A percentile compares a stretch with the other conserved stretches of the same genome.
Conservation (phyloP, 352 stramenopile genomes). For the Pythium pyrilobum region DNA sequence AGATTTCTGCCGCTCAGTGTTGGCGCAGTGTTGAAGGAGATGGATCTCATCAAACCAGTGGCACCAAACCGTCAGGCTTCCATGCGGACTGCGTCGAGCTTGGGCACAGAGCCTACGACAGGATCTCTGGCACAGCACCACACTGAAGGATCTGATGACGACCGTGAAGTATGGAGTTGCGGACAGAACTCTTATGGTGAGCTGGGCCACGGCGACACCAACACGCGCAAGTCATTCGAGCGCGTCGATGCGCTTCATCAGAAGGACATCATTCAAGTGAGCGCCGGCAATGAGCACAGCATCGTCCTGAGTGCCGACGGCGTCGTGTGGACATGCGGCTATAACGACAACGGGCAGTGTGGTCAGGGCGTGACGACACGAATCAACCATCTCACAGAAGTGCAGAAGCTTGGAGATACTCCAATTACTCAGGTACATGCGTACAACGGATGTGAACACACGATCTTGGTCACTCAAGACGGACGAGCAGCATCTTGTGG, state of each 20-base stretch:
- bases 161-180: constrained; percentile 91
- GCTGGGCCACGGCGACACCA: constrained; percentile 88
- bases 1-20: constrained; percentile 49
- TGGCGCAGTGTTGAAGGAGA: constrained; percentile 29
- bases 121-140: background rate
- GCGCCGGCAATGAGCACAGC: constrained; percentile 92
- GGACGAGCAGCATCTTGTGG: constrained; percentile 81
- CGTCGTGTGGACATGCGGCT: constrained; percentile 83
- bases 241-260: constrained; percentile 64
- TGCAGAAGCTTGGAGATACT: constrained; percentile 55
- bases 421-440: constrained; percentile 77
- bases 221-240: constrained; percentile 76
- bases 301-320: constrained; percentile 75
- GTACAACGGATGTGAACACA: constrained; percentile 94
- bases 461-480: constrained; percentile 73
- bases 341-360: constrained; percentile 95
- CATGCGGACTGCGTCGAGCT: background rate
- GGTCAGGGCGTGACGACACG: constrained; percentile 81
- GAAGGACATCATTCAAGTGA: constrained; percentile 76
- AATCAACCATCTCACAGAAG: constrained; percentile 63
- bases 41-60: constrained; percentile 31
- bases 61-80: background rate
- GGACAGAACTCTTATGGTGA: constrained; percentile 94
- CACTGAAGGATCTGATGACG: constrained; percentile 39
- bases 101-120: background rate